Base-by-base conservation (phyloP, 164 flowering plant genomes). In the Cinnamomum micranthum region DNA sequence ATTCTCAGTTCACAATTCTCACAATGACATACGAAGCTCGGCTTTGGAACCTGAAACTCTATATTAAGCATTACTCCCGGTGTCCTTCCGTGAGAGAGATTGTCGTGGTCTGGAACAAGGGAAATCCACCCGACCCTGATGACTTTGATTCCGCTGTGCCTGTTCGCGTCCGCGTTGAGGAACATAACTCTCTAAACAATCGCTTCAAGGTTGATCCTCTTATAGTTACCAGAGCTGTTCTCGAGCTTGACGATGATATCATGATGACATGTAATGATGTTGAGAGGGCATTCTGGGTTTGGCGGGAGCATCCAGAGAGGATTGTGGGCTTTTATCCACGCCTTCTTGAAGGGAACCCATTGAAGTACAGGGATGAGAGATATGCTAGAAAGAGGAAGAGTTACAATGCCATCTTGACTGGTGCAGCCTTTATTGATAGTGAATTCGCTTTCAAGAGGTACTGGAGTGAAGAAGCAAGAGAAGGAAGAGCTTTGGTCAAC, bases 201-300 rank as follows among this genome's bases (percentile, higher is more conserved):
- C 86, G 95, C 31, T 91, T 91, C 81, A 86, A 81, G 71, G 47
- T 77, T 23, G 97, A 92, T 60, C 85, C 89, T 2, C 65, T 79
- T 55, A 88, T 92, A 28, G 84, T 85, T 59, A 92, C 91, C 27
- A 79, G 90, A 28, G 93, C 91, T 7, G 89, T 92, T 41, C 90
- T 92, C 11, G 95, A 92, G 85, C 93, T 92, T n/a, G 97, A 92
- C 55, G 97, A 92, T 77, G 97, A 92, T 70, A 91, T 92, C 10
- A 84, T 92, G 91, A 92, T 92, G 95, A 83, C 84, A 2, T 92
- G 97, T 68, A 87, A 87, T 64, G 92, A 92, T 50, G 24, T 92
- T 11, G 97, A 92, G 69, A 84, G 91, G n/a, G 97, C 93, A 1
- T 92, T 92, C 71, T 76, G 71, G 77, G 90, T 87, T 0, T 92